These are phyloP conservation scores for Yamadazyma songkhlaensis DNA, from an alignment of 1,139 yeast genomes.

Conservation along the genomic window DNA sequence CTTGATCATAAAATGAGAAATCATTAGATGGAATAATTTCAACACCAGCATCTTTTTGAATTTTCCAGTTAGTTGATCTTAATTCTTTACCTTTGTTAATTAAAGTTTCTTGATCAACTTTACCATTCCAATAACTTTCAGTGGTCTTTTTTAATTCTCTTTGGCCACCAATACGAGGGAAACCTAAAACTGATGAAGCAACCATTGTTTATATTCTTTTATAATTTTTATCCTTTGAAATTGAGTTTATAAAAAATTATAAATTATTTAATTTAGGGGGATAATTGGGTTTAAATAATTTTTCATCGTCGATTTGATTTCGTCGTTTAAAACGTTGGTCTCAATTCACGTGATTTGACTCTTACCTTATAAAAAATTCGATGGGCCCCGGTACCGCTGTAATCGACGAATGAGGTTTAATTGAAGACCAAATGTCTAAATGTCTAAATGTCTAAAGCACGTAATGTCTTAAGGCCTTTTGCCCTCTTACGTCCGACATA, in stretches of 20 bases:
- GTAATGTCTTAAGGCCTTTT: no score
- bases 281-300: slow-evolving; percentile 1
- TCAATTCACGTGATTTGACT: slow-evolving; percentile 5
- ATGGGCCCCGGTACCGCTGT: no score
- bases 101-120: slow-evolving; percentile 82
- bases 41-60: slow-evolving; percentile 96
- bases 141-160: slow-evolving; percentile 99
- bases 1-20: slow-evolving; percentile 97
- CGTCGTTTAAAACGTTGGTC: slow-evolving; percentile 2
- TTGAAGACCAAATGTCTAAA: no score
- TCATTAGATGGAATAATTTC: slow-evolving; percentile 97
- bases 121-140: slow-evolving; percentile 98
- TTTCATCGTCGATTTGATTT: slow-evolving; percentile 2
- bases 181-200: slow-evolving; percentile 94
- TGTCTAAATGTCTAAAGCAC: no score
- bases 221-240: neutral
- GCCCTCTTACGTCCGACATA: no score
- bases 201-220: slow-evolving; percentile 55
- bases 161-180: slow-evolving; percentile 99
- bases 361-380: no score
- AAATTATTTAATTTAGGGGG: neutral
- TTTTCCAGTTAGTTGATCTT: slow-evolving; percentile 96
- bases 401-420: no score
- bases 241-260: neutral
- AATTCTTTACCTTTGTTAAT: slow-evolving; percentile 91